These are phyloP conservation scores for Leptographium lundbergii DNA, from an alignment of 2,329 filamentous ascomycete species.

Conservation along the genomic window DNA sequence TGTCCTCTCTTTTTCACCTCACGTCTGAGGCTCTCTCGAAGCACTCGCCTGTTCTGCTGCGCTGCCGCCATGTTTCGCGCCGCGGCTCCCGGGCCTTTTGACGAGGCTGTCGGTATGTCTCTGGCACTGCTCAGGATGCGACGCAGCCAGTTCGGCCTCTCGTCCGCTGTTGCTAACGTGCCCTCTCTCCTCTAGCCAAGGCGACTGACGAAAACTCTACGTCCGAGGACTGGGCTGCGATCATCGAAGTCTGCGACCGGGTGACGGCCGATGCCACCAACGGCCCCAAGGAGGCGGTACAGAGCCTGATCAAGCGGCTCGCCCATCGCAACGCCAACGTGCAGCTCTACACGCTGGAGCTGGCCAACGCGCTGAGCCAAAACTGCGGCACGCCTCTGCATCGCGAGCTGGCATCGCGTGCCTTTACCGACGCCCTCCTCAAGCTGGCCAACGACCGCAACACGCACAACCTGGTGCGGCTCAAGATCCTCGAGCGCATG, in stretches of 20 bases:
- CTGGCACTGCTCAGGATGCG: background rate
- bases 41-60: background rate
- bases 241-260: constrained; percentile 52
- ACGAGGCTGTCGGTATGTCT: constrained; percentile 45
- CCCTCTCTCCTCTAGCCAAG: constrained; percentile 32
- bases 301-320: constrained; percentile 81
- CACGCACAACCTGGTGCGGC: constrained; percentile 91
- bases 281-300: constrained; percentile 70
- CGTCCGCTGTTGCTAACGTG: background rate
- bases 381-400: constrained; percentile 83
- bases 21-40: too few species aligned
- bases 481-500: constrained; percentile 95
- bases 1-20: too few species aligned
- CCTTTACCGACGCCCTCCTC: constrained; percentile 87
- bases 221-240: constrained; percentile 57
- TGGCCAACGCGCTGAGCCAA: constrained; percentile 81
- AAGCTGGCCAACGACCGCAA: constrained; percentile 88
- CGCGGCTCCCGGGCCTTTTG: constrained; percentile 43
- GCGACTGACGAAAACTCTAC: constrained; percentile 98
- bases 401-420: constrained; percentile 77
- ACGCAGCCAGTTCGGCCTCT: background rate
- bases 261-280: constrained; percentile 37
- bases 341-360: constrained; percentile 88
- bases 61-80: constrained; percentile 40
- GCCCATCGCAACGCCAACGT: constrained; percentile 93